phyloP scores from a whole-genome alignment of 495 filamentous ascomycete genomes.

The Xylaria venustula region DNA sequence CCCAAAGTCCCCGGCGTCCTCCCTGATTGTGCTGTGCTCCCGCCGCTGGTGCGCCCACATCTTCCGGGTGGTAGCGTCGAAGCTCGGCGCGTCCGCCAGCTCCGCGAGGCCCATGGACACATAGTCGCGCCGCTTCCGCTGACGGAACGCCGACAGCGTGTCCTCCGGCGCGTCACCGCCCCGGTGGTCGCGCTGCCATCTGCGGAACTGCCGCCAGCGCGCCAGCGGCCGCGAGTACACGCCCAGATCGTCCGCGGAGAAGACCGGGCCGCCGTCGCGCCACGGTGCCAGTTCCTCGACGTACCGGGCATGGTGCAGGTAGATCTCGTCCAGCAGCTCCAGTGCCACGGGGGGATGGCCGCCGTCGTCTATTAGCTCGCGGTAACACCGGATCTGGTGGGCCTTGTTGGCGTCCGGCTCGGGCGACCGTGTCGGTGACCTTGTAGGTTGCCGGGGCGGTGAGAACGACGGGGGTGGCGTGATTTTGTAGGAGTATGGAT shows the following conservation, averaged over 20 bases:
- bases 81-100: not conserved
- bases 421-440: not conserved
- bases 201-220: slow-evolving; percentile 18
- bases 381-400: not conserved
- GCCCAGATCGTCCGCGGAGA: not conserved
- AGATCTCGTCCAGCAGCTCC: not conserved
- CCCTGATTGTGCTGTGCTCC: not conserved
- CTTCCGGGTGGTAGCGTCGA: not conserved
- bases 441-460: not conserved
- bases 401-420: not conserved
- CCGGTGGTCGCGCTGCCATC: slow-evolving; percentile 20
- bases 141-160: slow-evolving; percentile 10
- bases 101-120: not conserved
- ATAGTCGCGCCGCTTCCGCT: slow-evolving; percentile 3
- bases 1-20: slow-evolving; percentile 7
- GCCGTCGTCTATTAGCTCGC: not conserved
- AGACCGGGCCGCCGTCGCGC: not conserved
- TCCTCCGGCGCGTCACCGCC: slow-evolving; percentile 4
- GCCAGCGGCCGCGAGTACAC: slow-evolving; percentile 11
- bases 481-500: not conserved
- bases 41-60: not conserved
- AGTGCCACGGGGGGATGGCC: not conserved
- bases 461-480: too few species aligned
- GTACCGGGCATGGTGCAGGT: not conserved
- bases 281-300: not conserved